Base-by-base conservation (phyloP, 108 stramenopile species). In the Epithemia pelagica region DNA sequence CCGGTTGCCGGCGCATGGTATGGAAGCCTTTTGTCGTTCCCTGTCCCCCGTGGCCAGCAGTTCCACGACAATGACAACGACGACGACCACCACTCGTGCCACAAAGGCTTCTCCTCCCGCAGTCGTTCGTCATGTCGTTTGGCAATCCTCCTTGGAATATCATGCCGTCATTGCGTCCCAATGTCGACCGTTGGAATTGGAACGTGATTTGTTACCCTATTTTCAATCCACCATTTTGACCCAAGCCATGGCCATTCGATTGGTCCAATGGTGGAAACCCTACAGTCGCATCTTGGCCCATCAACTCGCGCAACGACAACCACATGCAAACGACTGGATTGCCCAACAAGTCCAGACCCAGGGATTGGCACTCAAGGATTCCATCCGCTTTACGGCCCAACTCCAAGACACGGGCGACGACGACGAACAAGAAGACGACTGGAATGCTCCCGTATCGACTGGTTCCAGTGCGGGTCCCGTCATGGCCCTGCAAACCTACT, bases 191-290 rank as follows among this genome's bases (percentile, higher is more conserved):
- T 53, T 91, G 52, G 62, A 33, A 1, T 65, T 91, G 2, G 58
- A 76, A 26, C n/a, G n/a, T n/a, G 90, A 88, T 74, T 63, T 88
- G 59, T 58, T 71, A 20, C 58, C 26, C 20, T 30, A 65, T 15
- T 31, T 88, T 57, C 62, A 73, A n/a, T 32, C 62, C n/a, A 52
- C 72, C 19, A 67, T 81, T 23, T 54, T 91, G 10, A 70, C 70
- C 15, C 78, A 85, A 65, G 60, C 68, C 2, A 58, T 72, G 63
- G 28, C 83, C 26, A 59, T 88, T 23, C 71, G 77, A 19, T 59
- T 91, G 7, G 37, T 88, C 28, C 82, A 84, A 54, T 91, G 90
- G 90, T 88, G 84, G 80, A 76, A 75, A 3, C 77, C 81, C 55
- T 85, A 72, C 64, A 71, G 65, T 27, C 76, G 74, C 62, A 65